Conservation (phyloP, 371 early-diverging fungal genomes). For the Syncephalis fuscata region DNA sequence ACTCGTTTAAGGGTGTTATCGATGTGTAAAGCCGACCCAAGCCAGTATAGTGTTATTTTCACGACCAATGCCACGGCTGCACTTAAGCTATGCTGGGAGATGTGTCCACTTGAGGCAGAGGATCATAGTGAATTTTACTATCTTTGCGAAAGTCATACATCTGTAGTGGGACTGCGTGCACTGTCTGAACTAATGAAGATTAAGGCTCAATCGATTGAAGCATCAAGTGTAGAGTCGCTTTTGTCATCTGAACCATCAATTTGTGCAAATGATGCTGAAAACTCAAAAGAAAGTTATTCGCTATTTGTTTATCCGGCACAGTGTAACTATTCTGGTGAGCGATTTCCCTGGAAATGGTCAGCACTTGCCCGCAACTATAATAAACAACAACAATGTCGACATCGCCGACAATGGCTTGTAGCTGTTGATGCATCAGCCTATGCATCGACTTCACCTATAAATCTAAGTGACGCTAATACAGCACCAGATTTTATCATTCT, state of each 20-base stretch:
- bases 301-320: conserved; percentile 58
- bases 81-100: conserved; percentile 32
- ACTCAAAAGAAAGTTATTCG: conserved; percentile 9
- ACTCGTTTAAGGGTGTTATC: conserved; percentile 24
- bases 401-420: conserved; percentile 17
- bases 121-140: conserved; percentile 21
- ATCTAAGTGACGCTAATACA: conserved; percentile 13
- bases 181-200: conserved; percentile 11
- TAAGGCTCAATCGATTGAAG: neutral
- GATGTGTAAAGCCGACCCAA: conserved; percentile 21
- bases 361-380: conserved; percentile 3
- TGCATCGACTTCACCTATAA: conserved; percentile 26
- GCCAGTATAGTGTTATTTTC: conserved; percentile 31
- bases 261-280: too few relatives aligned
- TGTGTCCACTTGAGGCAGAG: conserved; percentile 20
- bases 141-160: conserved; percentile 41
- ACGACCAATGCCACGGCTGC: conserved; percentile 39
- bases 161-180: conserved; percentile 44
- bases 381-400: neutral
- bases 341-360: conserved; percentile 36
- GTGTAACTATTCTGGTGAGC: conserved; percentile 54
- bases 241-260: neutral
- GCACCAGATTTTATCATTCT: conserved; percentile 45
- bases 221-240: neutral
- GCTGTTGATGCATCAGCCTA: conserved; percentile 51